Evolutionary conservation across 352 stramenopile genomes (phyloP).

Genomic region (Pythium sukuiense): DNA sequence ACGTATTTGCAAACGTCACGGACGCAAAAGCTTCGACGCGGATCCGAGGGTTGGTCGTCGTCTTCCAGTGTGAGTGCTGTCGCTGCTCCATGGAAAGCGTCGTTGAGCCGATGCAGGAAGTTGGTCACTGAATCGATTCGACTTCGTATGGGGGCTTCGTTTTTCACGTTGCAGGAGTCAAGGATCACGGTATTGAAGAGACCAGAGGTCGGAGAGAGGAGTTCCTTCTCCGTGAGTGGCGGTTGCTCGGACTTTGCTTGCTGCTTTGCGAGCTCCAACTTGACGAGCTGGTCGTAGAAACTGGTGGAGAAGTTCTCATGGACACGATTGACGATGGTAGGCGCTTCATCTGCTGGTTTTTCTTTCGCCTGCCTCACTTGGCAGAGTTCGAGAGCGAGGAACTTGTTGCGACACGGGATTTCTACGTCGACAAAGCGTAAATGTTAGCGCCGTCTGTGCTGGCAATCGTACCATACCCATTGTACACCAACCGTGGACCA

Average conservation of each 20-base stretch:
- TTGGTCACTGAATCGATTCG: slow-evolving; percentile 50
- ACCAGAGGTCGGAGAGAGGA: slow-evolving; percentile 21
- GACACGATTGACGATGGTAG: slow-evolving; percentile 48
- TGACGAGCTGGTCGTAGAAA: slow-evolving; percentile 36
- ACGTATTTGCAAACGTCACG: slow-evolving; percentile 49
- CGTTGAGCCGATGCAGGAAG: slow-evolving; percentile 59
- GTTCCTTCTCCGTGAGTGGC: slow-evolving; percentile 23
- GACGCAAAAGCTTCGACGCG: slow-evolving; percentile 25
- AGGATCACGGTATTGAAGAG: slow-evolving; percentile 52
- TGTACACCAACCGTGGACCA: slow-evolving; percentile 48
- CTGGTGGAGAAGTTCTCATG: slow-evolving; percentile 39
- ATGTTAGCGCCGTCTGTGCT: no score
- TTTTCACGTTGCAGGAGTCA: slow-evolving; percentile 48
- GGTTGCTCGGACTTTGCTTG: neutral
- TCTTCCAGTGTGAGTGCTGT: slow-evolving; percentile 28
- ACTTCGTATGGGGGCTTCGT: slow-evolving; percentile 38
- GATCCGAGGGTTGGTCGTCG: slow-evolving; percentile 24
- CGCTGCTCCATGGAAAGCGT: slow-evolving; percentile 62
- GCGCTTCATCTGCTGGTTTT: slow-evolving; percentile 30
- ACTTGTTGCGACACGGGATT: slow-evolving; percentile 66
- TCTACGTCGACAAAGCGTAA: slow-evolving; percentile 22
- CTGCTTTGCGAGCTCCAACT: slow-evolving; percentile 17
- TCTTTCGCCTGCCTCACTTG: slow-evolving; percentile 56
- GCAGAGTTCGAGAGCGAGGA: slow-evolving; percentile 67
- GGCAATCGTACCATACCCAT: neutral